Evolutionary conservation across 345 rosid species (phyloP), one percentile per base, ranked within the genome.

Genomic region (Euphorbia peplus): DNA sequence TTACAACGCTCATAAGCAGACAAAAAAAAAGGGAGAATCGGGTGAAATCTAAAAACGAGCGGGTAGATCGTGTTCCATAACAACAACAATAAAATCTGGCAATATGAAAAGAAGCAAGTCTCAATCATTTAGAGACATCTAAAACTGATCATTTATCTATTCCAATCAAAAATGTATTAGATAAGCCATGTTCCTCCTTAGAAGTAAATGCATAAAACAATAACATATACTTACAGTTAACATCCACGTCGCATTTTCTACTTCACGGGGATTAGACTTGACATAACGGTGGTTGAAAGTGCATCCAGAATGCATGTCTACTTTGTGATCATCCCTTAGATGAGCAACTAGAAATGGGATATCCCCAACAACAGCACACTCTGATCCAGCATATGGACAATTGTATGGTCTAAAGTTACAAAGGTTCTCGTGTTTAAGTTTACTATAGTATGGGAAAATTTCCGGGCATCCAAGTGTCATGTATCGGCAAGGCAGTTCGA

Each of bases 201-300:
- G 0, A 64, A n/a, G 24, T 47, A 24, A 10, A 19, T 53, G 22
- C 0, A 32, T 52, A 51, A 18, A 12, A 51, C 0, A 11, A 56
- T 7, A 56, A 35, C 19, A 67, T 3, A 41, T 64, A 84, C 96
- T 81, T 83, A 93, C 98, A 67, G 97, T 93, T 73, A 93, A 74
- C 96, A 91, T 91, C 98, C 97, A 90, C 19, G 97, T 90, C 28
- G 98, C 98, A 37, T 93, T 93, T 81, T 93, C 97, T 58, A 93
- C 98, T 87, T 93, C 97, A 51, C 93, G 95, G 28, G 98, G 98
- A 84, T 93, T 93, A 66, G 97, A 93, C 73, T 91, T 93, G 72
- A 93, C 97, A 73, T 93, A 93, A 14, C 96, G 98, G 80, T 91
- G 97, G 82, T 93, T 93, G 79, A 93, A 89, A 71, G 98, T 87